These are phyloP conservation scores for Orbilia oligospora DNA, from an alignment of 2,329 filamentous ascomycete species.

Conservation along the genomic window DNA sequence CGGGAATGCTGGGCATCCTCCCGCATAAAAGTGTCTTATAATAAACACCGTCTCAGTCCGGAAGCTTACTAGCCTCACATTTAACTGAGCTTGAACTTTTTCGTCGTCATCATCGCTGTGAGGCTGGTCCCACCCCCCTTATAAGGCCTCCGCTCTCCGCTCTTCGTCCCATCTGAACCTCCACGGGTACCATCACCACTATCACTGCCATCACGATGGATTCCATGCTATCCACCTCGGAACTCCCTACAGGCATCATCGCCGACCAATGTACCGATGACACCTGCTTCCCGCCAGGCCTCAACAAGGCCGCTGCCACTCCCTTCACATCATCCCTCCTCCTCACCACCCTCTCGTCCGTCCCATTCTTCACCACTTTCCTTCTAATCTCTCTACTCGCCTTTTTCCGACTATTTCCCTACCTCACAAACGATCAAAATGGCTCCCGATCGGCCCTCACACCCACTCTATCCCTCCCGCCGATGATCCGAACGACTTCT, in stretches of 20 bases:
- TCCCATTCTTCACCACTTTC: conserved; percentile 52
- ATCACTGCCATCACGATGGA: conserved; percentile 13
- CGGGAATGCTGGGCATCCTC: conserved; percentile 23
- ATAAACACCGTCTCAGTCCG: conserved; percentile 6
- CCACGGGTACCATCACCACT: not conserved
- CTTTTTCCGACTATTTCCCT: conserved; percentile 45
- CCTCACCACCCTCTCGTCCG: conserved; percentile 40
- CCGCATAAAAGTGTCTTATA: not conserved
- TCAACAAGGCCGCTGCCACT: conserved; percentile 5
- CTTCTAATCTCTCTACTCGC: conserved; percentile 33
- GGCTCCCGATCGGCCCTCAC: conserved; percentile 22
- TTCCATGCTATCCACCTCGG: conserved; percentile 23
- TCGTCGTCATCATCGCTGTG: conserved; percentile 25
- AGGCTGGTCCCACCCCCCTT: conserved; percentile 13
- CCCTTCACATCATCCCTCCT: conserved; percentile 37
- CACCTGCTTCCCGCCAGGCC: conserved; percentile 43
- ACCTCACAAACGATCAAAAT: conserved; percentile 42
- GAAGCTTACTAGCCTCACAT: conserved; percentile 18
- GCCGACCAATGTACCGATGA: conserved; percentile 55
- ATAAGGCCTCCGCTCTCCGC: not conserved
- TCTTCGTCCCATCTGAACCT: conserved; percentile 1
- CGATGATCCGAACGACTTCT: not conserved
- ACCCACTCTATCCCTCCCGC: conserved; percentile 23
- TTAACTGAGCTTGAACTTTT: not conserved
- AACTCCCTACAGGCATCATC: conserved; percentile 12